Conservation (phyloP, 805 yeast species). For the Lipomyces starkeyi region DNA sequence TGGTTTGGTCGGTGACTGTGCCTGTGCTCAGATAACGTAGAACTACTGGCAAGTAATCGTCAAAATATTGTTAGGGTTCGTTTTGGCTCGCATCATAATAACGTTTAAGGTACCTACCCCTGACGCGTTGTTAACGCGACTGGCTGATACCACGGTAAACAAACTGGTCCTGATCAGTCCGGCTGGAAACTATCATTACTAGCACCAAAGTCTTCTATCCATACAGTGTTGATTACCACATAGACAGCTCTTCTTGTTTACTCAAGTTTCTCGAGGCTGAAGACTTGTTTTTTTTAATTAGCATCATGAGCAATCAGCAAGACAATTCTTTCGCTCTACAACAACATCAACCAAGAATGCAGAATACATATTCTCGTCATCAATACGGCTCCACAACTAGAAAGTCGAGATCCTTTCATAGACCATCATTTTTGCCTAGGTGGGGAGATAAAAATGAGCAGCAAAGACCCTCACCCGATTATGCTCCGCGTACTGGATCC, state of each 20-base stretch:
- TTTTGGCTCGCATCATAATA: neutral
- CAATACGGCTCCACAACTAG: constrained; percentile 2
- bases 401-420: neutral
- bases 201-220: neutral
- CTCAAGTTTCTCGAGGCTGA: neutral
- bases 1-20: too few species aligned
- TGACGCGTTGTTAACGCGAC: neutral
- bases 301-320: constrained; percentile 1
- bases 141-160: neutral
- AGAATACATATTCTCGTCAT: neutral
- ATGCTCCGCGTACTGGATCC: neutral
- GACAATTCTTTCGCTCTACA: neutral
- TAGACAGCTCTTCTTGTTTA: neutral
- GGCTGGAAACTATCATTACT: neutral
- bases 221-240: neutral
- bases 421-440: neutral
- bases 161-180: neutral
- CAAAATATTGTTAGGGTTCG: too few species aligned
- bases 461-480: neutral
- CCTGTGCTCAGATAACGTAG: too few species aligned
- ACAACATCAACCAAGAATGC: neutral
- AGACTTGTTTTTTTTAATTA: neutral
- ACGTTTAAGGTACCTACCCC: neutral
- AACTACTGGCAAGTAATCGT: too few species aligned
- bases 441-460: neutral